Evolutionary conservation across 305 asterid genomes (phyloP).

Genomic region (Solanum aculeatissimum): DNA sequence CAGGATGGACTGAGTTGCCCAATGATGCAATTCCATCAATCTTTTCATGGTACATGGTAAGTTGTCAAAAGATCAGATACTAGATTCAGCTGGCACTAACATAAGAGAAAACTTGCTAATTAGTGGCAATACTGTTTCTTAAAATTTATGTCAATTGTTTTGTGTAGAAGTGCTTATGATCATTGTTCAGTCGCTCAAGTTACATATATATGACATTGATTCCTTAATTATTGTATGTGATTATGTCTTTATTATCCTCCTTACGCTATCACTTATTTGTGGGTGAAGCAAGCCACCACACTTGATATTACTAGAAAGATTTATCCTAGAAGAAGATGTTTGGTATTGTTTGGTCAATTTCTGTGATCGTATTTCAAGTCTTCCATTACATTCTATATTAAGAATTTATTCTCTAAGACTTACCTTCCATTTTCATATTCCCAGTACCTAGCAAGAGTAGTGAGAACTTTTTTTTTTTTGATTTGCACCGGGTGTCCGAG

Average conservation of each 20-base stretch:
- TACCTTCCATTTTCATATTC: not conserved
- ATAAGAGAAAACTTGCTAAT: not conserved
- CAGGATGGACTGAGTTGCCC: slow-evolving; percentile 45
- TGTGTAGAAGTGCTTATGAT: not conserved
- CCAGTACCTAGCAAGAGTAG: not conserved
- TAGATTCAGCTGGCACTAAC: not conserved
- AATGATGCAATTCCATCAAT: slow-evolving; percentile 37
- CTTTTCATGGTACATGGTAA: slow-evolving; percentile 92
- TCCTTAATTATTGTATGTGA: not conserved
- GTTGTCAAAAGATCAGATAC: not conserved
- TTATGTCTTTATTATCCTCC: not conserved
- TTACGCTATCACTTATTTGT: not conserved
- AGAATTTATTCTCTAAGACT: not conserved
- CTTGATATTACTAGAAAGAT: not conserved
- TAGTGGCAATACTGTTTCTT: not conserved
- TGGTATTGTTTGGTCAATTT: not conserved
- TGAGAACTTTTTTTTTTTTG: not conserved
- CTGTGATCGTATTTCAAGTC: not conserved
- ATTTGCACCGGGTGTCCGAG: no score
- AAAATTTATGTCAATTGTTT: not conserved
- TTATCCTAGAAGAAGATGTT: not conserved
- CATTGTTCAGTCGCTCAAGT: not conserved
- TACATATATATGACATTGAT: not conserved
- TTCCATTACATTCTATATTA: not conserved
- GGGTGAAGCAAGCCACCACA: not conserved